Evolutionary conservation across 2,329 filamentous ascomycete species (phyloP).

Genomic region (Neophaeococcomyces aloes): DNA sequence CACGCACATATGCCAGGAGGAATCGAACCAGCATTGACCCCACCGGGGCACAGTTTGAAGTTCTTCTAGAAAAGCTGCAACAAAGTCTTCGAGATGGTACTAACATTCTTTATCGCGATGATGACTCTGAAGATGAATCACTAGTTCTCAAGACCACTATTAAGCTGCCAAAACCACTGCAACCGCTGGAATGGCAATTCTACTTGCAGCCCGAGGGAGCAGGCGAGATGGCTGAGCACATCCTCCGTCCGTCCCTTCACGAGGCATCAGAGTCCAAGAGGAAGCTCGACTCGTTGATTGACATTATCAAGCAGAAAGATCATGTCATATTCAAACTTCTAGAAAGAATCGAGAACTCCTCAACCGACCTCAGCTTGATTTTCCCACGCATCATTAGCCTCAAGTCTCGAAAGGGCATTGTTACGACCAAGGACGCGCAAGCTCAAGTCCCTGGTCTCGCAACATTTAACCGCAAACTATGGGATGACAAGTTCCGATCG

Average conservation of each 20-base stretch:
- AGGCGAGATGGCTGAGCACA: conserved; percentile 35
- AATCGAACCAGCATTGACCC: conserved; percentile 50
- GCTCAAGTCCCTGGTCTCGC: conserved; percentile 45
- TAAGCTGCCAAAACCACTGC: conserved; percentile 44
- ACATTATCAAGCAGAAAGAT: conserved; percentile 47
- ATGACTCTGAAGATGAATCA: conserved; percentile 24
- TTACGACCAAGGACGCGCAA: conserved; percentile 39
- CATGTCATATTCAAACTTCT: conserved; percentile 47
- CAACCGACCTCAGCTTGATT: conserved; percentile 45
- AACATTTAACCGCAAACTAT: conserved; percentile 41
- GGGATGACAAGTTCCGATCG: conserved; percentile 28
- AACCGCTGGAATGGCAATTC: conserved; percentile 43
- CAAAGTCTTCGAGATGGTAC: conserved; percentile 35
- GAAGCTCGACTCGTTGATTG: conserved; percentile 40
- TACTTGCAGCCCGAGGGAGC: conserved; percentile 33
- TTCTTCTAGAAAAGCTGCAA: conserved; percentile 46
- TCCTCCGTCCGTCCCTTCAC: conserved; percentile 45
- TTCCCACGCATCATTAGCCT: conserved; percentile 45
- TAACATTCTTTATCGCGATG: conserved; percentile 18
- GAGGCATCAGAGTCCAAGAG: conserved; percentile 38
- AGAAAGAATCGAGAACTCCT: conserved; percentile 47
- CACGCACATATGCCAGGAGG: conserved; percentile 40
- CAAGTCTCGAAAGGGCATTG: conserved; percentile 35
- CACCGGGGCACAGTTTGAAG: conserved; percentile 44
- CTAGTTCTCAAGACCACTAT: conserved; percentile 39